Base-by-base conservation (phyloP, 208 protist species). In the Tritrichomonas musculus region DNA sequence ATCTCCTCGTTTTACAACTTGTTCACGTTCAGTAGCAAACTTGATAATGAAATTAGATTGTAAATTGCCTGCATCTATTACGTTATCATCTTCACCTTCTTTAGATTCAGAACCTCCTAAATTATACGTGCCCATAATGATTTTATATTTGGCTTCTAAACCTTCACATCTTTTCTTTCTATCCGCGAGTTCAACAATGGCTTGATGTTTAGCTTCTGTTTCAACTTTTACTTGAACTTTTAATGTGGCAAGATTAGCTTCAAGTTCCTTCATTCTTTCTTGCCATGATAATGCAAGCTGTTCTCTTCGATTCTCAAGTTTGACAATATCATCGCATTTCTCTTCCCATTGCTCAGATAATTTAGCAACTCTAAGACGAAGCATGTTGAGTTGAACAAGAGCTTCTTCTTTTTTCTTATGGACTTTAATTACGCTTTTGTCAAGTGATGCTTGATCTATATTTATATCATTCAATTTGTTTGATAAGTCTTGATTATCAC, bases 311-410 rank as follows among this genome's bases (percentile, higher is more conserved):
- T 88, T 88, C 27, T 88, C 77, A 33, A 88, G 30, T 1, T 41
- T 57, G 20, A 88, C 57, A 36, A 88, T n/a, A 57, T 88, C 77
- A 60, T 88, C 77, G 57, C 47, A 44, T 57, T 88, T 88, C 9
- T 20, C 77, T 39, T 44, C 47, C 22, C 33, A 1, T 88, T 88
- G 77, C 17, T 53, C 77, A 11, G 13, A 33, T 17, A 88, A 53
- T 88, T 88, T 88, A 22, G 53, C 77, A 9, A 88, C 47, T 88
- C 57, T 41, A 3, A 88, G 5, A 39, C 77, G 33, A 3, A 88
- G 4, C 47, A 88, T 60, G n/a, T 88, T 88, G 11, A 88, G 5
- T 39, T 88, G 77, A 27, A 88, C 47, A 33, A 88, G 17, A 3
- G 44, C 27, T 9, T 88, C 9, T 33, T 44, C 44, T 57, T 88